Percentiles rank a stretch among this genome's conserved stretches.
Conservation (phyloP, 2,329 filamentous ascomycete genomes). For the Colletotrichum tamarilloi region DNA sequence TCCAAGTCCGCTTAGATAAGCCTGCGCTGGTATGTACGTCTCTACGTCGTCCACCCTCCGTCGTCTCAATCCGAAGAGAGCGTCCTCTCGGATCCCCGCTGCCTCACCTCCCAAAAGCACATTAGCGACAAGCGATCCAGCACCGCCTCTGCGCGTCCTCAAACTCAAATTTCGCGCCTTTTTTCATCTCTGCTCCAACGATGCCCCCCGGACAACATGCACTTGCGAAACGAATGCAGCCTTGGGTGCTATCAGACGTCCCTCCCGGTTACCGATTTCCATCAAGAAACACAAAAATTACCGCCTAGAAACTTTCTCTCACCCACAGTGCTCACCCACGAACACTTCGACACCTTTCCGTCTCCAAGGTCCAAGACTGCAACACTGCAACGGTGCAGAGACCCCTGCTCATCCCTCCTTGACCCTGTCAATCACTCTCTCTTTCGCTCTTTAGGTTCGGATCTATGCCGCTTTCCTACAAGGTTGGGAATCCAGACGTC, state of each 20-base stretch:
- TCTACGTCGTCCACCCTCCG: neutral
- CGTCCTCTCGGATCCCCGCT: neutral
- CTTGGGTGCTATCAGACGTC: slow-evolving; percentile 8
- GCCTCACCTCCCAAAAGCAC: slow-evolving; percentile 5
- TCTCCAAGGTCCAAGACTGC: no score
- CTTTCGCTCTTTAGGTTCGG: slow-evolving; percentile 11
- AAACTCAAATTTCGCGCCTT: slow-evolving; percentile 18
- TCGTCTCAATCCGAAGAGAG: no score
- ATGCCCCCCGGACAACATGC: slow-evolving; percentile 13
- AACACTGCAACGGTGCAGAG: no score
- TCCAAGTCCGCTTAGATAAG: neutral
- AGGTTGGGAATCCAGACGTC: slow-evolving; percentile 10
- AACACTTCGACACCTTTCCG: neutral
- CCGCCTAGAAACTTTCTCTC: slow-evolving; percentile 7
- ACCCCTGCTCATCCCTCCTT: neutral
- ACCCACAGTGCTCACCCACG: neutral
- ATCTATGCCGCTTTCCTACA: slow-evolving; percentile 2
- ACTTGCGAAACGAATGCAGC: slow-evolving; percentile 24
- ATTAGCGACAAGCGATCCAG: neutral
- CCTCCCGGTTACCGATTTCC: neutral
- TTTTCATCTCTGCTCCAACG: slow-evolving; percentile 20
- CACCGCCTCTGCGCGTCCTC: slow-evolving; percentile 1
- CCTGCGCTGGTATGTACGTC: neutral
- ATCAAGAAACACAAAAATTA: slow-evolving; percentile 16
- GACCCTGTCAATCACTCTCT: neutral